Conservation (phyloP, 495 filamentous ascomycete genomes). For the Penicillium canescens region DNA sequence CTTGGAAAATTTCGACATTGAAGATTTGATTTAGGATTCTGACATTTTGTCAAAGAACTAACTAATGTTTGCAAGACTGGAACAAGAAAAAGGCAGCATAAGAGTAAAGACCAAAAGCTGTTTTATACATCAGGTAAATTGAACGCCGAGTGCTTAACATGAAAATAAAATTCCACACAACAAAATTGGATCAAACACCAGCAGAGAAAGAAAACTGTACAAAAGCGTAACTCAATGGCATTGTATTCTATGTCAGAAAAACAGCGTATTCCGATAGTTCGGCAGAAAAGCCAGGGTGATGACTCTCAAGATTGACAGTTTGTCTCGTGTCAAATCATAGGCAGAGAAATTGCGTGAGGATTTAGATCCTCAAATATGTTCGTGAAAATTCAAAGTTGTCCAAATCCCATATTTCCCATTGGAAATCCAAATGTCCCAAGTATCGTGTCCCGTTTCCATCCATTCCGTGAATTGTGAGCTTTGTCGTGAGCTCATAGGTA, state of each 20-base stretch:
- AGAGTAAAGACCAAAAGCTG: background rate
- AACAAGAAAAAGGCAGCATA: background rate
- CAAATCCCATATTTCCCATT: constrained; percentile 17
- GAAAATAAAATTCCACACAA: background rate
- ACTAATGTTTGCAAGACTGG: background rate
- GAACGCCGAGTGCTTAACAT: constrained; percentile 1
- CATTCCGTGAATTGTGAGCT: constrained; percentile 12
- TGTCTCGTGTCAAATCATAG: background rate
- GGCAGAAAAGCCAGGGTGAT: background rate
- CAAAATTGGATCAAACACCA: background rate
- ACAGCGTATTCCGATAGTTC: background rate
- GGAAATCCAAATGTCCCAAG: constrained; percentile 9
- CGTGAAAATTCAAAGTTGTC: constrained; percentile 18
- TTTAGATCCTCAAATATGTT: constrained; percentile 24
- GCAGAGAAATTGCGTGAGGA: constrained; percentile 11
- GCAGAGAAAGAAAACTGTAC: background rate
- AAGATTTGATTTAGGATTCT: background rate
- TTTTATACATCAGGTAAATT: constrained; percentile 2
- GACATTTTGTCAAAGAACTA: background rate
- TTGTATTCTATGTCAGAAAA: constrained; percentile 4
- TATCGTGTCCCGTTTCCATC: constrained; percentile 19
- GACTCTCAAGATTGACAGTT: background rate
- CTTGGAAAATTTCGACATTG: too few relatives aligned
- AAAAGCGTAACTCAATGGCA: background rate
- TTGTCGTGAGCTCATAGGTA: constrained; percentile 20